Base-by-base conservation (phyloP, 768 basidiomycete species). In the Pleurotus sapidus region DNA sequence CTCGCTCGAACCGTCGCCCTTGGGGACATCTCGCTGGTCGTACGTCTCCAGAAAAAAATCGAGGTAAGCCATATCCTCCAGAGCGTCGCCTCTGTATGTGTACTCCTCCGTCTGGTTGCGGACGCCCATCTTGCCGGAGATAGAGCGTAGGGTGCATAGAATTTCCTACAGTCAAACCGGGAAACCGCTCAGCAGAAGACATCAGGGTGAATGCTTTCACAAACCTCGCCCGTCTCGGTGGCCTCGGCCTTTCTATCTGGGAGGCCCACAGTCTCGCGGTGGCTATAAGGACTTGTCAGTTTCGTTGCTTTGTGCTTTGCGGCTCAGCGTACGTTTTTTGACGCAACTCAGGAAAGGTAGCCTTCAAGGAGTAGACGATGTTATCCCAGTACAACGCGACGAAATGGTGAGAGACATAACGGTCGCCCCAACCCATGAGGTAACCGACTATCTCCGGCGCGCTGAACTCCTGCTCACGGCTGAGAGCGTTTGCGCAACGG, bases 381-480 rank as follows among this genome's bases (percentile, higher is more conserved):
- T 3, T n/a, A 47, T 23, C 46, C 74, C 72, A 77, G 42, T 72
- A 74, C 0, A 81, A 67, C 0, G 63, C 54, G 0, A 62, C 63
- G 55, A 71, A 81, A 12, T 60, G 25, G 51, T 80, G 78, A 0
- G 76, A 79, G 12, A 62, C 49, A 23, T 64, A 74, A 0, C 58
- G 42, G 46, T 78, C 77, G 0, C 72, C 72, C 75, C 74, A 78
- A 2, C 74, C 76, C 74, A 77, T 78, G 0, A 80, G 46, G 47
- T 77, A 74, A 8, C 63, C 66, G 0, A 77, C 65, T 0, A 77
- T 67, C 58, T 74, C 73, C 0, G 72, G 71, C 0, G 65, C 74
- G 14, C 72, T 68, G 11, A 77, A 66, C 56, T 81, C 78, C 42
- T 72, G 67, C 17, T 74, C 58, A 0, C 65, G 23, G 15, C 64